A percentile compares a stretch with the other conserved stretches of the same genome.
phyloP scores from a whole-genome alignment of 495 filamentous ascomycete genomes.

The Staphylotrichum tortipilum region DNA sequence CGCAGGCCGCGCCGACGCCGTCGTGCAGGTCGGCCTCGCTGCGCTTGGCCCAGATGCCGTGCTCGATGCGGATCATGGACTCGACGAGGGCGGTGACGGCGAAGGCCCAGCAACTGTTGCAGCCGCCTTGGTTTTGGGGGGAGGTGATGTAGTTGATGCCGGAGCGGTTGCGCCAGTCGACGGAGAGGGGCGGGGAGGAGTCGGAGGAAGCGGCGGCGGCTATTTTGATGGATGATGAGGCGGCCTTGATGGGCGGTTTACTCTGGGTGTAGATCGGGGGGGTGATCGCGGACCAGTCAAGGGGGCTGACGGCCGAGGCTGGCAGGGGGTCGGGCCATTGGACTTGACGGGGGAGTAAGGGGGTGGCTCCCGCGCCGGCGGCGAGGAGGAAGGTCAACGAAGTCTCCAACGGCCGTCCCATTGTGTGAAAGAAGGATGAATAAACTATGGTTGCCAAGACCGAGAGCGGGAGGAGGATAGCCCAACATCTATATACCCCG shows the following conservation, averaged over 20 bases:
- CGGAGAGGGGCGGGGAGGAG: not conserved
- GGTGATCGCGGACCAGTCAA: constrained; percentile 6
- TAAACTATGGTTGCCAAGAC: not conserved
- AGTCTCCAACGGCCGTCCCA: not conserved
- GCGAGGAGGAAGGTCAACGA: not conserved
- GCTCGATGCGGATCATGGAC: constrained; percentile 16
- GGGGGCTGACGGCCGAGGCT: constrained; percentile 4
- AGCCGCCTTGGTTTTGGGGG: constrained; percentile 13
- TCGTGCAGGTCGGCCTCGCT: constrained; percentile 18
- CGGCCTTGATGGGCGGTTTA: not conserved
- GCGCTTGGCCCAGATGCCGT: constrained; percentile 17
- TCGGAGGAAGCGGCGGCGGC: not conserved
- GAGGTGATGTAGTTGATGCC: constrained; percentile 15
- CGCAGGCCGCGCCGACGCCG: constrained; percentile 10
- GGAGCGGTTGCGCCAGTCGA: constrained; percentile 15
- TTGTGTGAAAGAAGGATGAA: not conserved
- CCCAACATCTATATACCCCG: no score
- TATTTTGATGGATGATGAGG: not conserved
- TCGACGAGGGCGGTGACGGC: constrained; percentile 14
- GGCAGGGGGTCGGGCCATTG: constrained; percentile 8
- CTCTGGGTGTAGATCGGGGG: not conserved
- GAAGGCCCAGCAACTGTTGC: constrained; percentile 19
- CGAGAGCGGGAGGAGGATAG: no score
- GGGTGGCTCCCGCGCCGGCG: not conserved
- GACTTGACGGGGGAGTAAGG: not conserved